A percentile compares a stretch with the other conserved stretches of the same genome.
phyloP scores from a whole-genome alignment of 345 rosid species.

The Murraya koenigii region DNA sequence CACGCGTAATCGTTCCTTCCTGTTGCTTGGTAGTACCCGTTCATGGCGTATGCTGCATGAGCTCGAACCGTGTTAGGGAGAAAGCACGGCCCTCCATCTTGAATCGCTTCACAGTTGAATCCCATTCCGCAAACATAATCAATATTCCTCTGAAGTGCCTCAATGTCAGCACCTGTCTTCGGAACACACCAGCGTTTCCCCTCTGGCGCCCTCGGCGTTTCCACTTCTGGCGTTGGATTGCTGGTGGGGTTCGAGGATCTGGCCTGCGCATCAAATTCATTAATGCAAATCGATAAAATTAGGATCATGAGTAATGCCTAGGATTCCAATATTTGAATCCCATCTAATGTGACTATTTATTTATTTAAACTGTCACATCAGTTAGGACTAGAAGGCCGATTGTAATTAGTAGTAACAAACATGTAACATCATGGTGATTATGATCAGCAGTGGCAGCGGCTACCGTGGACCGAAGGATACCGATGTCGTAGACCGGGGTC shows the following conservation, averaged over 20 bases:
- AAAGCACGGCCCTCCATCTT: constrained; percentile 48
- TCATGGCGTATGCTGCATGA: constrained; percentile 74
- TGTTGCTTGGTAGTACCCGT: constrained; percentile 54
- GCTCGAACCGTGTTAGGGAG: constrained; percentile 61
- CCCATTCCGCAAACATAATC: constrained; percentile 69
- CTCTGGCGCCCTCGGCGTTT: constrained; percentile 12
- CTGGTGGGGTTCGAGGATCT: constrained; percentile 42
- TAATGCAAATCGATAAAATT: not conserved
- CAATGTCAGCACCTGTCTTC: constrained; percentile 42
- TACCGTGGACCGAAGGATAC: constrained; percentile 74
- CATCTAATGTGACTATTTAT: too few species aligned
- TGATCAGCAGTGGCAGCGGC: constrained; percentile 29
- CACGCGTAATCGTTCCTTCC: constrained; percentile 52
- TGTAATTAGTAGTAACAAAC: constrained; percentile 24
- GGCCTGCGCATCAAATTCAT: constrained; percentile 37
- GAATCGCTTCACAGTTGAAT: constrained; percentile 53
- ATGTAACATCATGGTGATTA: constrained; percentile 23
- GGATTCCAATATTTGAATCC: too few species aligned
- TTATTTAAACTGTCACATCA: too few species aligned
- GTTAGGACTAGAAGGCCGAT: constrained; percentile 22
- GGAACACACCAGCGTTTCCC: constrained; percentile 53
- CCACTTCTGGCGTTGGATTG: constrained; percentile 21
- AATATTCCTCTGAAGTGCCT: constrained; percentile 58
- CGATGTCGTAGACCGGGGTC: constrained; percentile 67
- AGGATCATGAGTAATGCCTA: too few species aligned